phyloP scores from a whole-genome alignment of 139 green algal genomes.

The Ostreobium quekettii region DNA sequence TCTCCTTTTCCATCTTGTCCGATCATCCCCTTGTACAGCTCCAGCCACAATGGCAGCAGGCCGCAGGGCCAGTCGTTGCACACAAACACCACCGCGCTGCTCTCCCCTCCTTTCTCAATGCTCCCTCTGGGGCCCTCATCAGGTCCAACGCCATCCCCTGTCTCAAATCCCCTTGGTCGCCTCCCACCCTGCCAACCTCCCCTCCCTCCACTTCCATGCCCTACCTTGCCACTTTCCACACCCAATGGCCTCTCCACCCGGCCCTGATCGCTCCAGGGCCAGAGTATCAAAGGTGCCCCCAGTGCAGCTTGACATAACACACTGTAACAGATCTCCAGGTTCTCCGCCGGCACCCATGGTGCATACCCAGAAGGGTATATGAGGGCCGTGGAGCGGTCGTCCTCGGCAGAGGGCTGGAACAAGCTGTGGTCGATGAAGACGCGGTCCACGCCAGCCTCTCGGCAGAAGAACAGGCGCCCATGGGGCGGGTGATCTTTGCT shows the following conservation, averaged over 20 bases:
- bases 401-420: conserved; percentile 17
- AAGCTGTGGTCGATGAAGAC: conserved; percentile 79
- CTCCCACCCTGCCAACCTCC: too few species aligned
- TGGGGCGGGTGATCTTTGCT: conserved; percentile 7
- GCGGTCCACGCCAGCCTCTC: conserved; percentile 45
- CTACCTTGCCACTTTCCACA: too few species aligned
- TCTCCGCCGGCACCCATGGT: neutral
- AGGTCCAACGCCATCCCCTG: neutral
- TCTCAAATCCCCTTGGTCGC: neutral
- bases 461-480: conserved; percentile 31
- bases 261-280: conserved; percentile 18
- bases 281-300: conserved; percentile 58
- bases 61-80: conserved; percentile 54
- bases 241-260: too few species aligned
- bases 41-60: conserved; percentile 46
- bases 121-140: neutral
- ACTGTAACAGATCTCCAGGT: conserved; percentile 55
- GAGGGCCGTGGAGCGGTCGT: neutral
- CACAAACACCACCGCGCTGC: conserved; percentile 40
- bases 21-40: conserved; percentile 22
- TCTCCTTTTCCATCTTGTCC: neutral
- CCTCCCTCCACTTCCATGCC: too few species aligned
- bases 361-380: conserved; percentile 25
- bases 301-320: conserved; percentile 75
- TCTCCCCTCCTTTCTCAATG: conserved; percentile 12